Base-by-base conservation (phyloP, 192 early-diverging fungal genomes). In the Umbelopsis ramanniana region DNA sequence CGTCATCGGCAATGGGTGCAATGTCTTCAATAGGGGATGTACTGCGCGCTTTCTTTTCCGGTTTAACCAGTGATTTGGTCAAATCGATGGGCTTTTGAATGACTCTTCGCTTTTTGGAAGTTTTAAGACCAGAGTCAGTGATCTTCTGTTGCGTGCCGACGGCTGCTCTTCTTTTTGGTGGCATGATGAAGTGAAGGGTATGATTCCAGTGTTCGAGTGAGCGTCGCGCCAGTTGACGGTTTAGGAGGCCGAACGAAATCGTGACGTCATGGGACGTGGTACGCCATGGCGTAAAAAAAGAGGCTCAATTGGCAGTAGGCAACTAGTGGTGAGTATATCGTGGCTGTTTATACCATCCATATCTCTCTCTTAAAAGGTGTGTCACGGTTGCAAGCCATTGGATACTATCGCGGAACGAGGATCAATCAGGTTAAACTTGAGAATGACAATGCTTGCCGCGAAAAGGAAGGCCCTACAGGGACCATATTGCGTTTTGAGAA, bases 161-260 rank as follows among this genome's bases (percentile, higher is more conserved):
- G 19, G 33, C 33, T 63, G 57, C 12, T 63, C 57, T 29, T 37
- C 33, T 35, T 26, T 63, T 63, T 29, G 57, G 57, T 37, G 57
- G 57, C 57, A 63, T 63, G 33, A 14, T 63, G 57, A 50, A 21
- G 7, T 15, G 15, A 50, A 50, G 15, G 19, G 48, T 15, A 19
- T 17, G 9, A n/a, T 15, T 17, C 48, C 48, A 15, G 19, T 50
- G 57, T 29, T 19, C 0, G 33, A 12, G 33, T 63, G 57, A 63
- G 57, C 57, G 57, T 63, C 57, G 26, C 57, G 57, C 26, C 57
- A 63, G 57, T 63, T 63, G 57, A 63, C 57, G 57, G 33, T 63
- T 63, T 63, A 14, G 35, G 57, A 63, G 17, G 26, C 53, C 26
- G 3, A 37, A 6, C 14, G 26, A 37, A 37, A 26, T 35, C 12